Evolutionary conservation across 768 basidiomycete species (phyloP), one percentile per base, ranked within the genome.

Genomic region (Hericium coralloides): DNA sequence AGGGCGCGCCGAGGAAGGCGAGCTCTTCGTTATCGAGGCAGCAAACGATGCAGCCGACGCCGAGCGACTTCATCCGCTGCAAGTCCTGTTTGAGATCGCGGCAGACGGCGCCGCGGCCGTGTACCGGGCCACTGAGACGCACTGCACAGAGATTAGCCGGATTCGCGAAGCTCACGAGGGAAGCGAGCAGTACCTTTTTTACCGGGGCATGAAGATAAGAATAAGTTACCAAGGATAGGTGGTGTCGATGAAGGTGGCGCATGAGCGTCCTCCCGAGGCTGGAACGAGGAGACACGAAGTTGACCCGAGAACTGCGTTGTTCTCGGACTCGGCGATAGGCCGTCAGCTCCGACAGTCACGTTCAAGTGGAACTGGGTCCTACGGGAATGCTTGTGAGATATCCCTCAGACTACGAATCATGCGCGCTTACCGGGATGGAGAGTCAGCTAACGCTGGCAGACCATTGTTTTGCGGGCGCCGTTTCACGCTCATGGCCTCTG

Each of bases 151-250:
- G 47, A 52, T 36, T 8, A 12, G 31, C 39, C 12, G 10, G 36
- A 38, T 51, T 43, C 23, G 22, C 43, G 38, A 17, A 48, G 31
- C 31, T 61, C n/a, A 48, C 41, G 20, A 15, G 17, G 14, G 10
- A 39, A 6, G 38, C 12, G 48, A 41, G 49, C 37, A 23, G 20
- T 31, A 85, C 87, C 85, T 78, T 97, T 93, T 71, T 98, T 98
- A 4, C 95, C 95, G 2, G 95, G 95, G 73, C 95, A 98, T 6
- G 90, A 93, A 6, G 89, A 92, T 36, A 98, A 70, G 52, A 87
- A 79, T 20, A 98, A 72, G 68, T 98, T 98, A n/a, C 95, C 95
- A 9, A 95, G 70, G 12, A 52, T 50, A 52, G 58, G 63, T 38
- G 53, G 59, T 12, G 57, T 25, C 31, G 39, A 55, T 4, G 53